Conservation (phyloP, 2,329 filamentous ascomycete genomes). For the Sphaerulina musiva region DNA sequence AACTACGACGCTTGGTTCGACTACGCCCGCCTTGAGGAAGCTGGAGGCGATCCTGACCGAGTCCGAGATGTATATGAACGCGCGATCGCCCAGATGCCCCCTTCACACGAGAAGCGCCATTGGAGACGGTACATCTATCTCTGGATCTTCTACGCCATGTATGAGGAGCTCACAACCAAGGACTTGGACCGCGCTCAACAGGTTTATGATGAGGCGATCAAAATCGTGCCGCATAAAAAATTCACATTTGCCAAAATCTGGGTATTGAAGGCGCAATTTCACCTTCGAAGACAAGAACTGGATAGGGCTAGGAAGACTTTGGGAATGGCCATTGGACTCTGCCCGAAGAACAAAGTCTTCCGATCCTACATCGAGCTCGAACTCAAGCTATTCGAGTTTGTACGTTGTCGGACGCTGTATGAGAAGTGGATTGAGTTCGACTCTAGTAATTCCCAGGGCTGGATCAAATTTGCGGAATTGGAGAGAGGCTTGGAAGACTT, state of each 20-base stretch:
- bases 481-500: slow-evolving; percentile 87
- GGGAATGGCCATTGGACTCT: slow-evolving; percentile 85
- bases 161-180: slow-evolving; percentile 81
- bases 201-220: slow-evolving; percentile 83
- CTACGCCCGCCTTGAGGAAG: slow-evolving; percentile 84
- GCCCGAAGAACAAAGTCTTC: slow-evolving; percentile 93
- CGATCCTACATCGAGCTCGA: slow-evolving; percentile 89
- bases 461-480: slow-evolving; percentile 93
- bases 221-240: slow-evolving; percentile 85
- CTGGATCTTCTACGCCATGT: slow-evolving; percentile 95
- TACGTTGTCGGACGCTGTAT: slow-evolving; percentile 82
- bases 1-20: slow-evolving; percentile 99
- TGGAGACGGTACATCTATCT: slow-evolving; percentile 97
- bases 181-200: slow-evolving; percentile 74
- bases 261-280: slow-evolving; percentile 89
- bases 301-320: slow-evolving; percentile 77
- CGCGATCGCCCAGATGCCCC: slow-evolving; percentile 90
- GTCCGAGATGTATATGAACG: slow-evolving; percentile 91
- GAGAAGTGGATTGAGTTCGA: slow-evolving; percentile 94
- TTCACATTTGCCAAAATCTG: slow-evolving; percentile 98
- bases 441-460: slow-evolving; percentile 80
- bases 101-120: slow-evolving; percentile 91
- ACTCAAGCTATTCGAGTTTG: slow-evolving; percentile 88
- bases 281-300: slow-evolving; percentile 79
- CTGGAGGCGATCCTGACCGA: slow-evolving; percentile 70